phyloP scores from a whole-genome alignment of 441 rosid genomes.

The Jatropha multifida region DNA sequence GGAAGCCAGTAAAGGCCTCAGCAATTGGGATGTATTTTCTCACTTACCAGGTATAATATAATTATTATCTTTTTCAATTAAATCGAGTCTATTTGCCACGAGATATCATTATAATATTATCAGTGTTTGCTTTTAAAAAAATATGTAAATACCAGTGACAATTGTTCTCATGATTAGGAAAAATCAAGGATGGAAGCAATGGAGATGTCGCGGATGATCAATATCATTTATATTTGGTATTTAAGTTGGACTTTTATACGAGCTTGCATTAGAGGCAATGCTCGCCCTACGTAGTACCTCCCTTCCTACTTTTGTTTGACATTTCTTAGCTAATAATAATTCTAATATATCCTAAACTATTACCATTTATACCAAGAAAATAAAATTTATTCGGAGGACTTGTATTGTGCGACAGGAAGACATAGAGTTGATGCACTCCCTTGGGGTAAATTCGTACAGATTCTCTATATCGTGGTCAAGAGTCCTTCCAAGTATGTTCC shows the following conservation, averaged over 20 bases:
- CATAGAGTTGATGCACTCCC: constrained; percentile 40
- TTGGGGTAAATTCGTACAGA: constrained; percentile 48
- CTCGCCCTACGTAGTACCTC: too few species aligned
- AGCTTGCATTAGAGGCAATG: too few species aligned
- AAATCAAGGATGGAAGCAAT: not conserved
- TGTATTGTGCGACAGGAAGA: constrained; percentile 38
- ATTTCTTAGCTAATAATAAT: too few species aligned
- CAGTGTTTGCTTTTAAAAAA: too few species aligned
- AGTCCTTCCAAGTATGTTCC: constrained; percentile 46
- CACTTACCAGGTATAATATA: not conserved
- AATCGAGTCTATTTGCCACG: too few species aligned
- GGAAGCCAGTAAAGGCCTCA: not conserved
- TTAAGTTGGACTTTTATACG: not conserved
- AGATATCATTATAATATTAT: too few species aligned
- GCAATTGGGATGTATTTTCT: not conserved
- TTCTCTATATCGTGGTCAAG: constrained; percentile 57
- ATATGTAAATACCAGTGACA: not conserved
- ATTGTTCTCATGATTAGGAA: not conserved
- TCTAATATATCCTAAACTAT: too few species aligned
- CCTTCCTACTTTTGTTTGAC: too few species aligned
- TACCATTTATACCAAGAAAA: too few species aligned
- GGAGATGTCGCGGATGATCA: constrained; percentile 8
- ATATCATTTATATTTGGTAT: constrained; percentile 12
- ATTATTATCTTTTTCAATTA: too few species aligned
- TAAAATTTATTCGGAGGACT: not conserved